A percentile compares a stretch with the other conserved stretches of the same genome.
These are phyloP conservation scores for Paratinospora sagittata DNA, from an alignment of 164 flowering plant species.

Conservation along the genomic window DNA sequence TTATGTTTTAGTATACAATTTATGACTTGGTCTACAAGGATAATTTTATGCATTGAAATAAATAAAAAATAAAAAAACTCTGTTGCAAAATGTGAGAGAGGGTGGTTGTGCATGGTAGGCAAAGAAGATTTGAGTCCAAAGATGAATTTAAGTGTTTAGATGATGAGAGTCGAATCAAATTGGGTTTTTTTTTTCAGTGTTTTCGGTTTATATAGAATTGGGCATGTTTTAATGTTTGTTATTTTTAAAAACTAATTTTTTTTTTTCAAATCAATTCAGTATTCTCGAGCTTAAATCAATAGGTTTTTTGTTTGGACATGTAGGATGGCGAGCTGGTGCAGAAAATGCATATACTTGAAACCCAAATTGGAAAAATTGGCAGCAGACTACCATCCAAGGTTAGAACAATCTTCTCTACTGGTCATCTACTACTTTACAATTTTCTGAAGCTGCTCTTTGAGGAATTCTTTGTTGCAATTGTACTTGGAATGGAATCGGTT, in stretches of 20 bases:
- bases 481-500: too few relatives aligned
- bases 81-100: too few relatives aligned
- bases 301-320: slow-evolving; percentile 27
- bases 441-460: too few relatives aligned
- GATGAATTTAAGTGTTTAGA: not conserved
- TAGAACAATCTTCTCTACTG: slow-evolving; percentile 11
- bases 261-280: not conserved
- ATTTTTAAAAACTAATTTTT: too few relatives aligned
- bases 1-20: too few relatives aligned
- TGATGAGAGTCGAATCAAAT: not conserved
- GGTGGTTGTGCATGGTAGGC: too few relatives aligned
- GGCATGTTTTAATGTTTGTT: not conserved
- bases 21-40: too few relatives aligned
- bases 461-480: too few relatives aligned
- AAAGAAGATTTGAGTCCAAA: not conserved
- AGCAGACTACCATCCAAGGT: slow-evolving; percentile 75
- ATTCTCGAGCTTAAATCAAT: slow-evolving; percentile 2
- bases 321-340: slow-evolving; percentile 95
- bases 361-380: slow-evolving; percentile 88
- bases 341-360: slow-evolving; percentile 85
- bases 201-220: not conserved
- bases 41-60: too few relatives aligned
- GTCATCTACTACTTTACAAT: too few relatives aligned
- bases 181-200: not conserved
- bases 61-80: too few relatives aligned